Percentiles rank a stretch among this genome's conserved stretches.
These are phyloP conservation scores for Penicillium aurantiogriseum DNA, from an alignment of 2,329 filamentous ascomycete genomes.

Conservation along the genomic window DNA sequence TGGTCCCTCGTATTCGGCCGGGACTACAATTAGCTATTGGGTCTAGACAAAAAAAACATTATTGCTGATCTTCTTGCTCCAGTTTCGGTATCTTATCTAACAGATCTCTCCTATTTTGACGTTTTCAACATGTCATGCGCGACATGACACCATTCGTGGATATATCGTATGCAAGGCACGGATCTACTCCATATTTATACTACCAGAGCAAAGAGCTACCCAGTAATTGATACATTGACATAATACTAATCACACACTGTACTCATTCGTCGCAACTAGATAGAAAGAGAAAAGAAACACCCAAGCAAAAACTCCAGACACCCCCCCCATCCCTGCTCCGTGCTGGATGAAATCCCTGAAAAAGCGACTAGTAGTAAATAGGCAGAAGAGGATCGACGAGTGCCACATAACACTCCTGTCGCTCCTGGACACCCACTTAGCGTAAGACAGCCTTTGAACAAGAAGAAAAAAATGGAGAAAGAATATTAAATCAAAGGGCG, in stretches of 20 bases:
- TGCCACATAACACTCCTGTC: neutral
- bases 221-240: conserved; percentile 5
- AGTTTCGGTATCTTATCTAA: neutral
- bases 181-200: neutral
- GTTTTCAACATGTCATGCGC: neutral
- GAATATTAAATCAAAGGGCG: conserved; percentile 2
- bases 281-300: conserved; percentile 10
- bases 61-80: neutral
- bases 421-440: neutral
- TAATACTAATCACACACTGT: conserved; percentile 9
- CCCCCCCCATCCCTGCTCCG: conserved; percentile 18
- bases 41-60: neutral
- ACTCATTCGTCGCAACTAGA: conserved; percentile 10
- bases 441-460: neutral
- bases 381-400: conserved; percentile 1
- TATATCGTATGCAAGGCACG: neutral
- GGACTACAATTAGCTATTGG: neutral
- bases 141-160: neutral
- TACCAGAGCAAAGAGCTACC: neutral
- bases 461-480: conserved; percentile 5
- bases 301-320: conserved; percentile 14
- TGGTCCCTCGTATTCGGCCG: neutral
- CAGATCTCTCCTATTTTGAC: neutral
- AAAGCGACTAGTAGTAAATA: conserved; percentile 8
- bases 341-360: conserved; percentile 19